Evolutionary conservation across 805 yeast genomes (phyloP), one percentile per base, ranked within the genome.

Genomic region (Millerozyma miso): DNA sequence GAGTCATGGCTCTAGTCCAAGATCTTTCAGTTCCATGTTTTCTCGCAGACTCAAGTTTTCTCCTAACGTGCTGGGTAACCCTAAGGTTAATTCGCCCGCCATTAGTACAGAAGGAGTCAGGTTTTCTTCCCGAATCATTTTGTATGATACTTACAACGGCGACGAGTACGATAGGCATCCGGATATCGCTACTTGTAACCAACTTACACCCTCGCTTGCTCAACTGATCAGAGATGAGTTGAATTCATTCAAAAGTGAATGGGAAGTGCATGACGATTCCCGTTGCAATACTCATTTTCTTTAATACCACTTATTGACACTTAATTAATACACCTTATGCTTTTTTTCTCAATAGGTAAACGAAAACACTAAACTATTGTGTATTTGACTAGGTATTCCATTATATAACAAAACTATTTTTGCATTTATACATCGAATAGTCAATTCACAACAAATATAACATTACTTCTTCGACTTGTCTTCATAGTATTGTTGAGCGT

Each of bases 81-180:
- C 33, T n/a, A 37, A 29, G 18, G 32, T 13, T 13, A 32, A 32
- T 15, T 32, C 34, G n/a, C 34, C 34, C 14, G 7, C 19, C 14
- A 33, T 23, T 7, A 23, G 6, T 20, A 26, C 15, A 12, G 33
- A 26, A 8, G 60, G 63, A 13, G 88, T 83, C 8, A 60, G 79
- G 38, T 91, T 91, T 63, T 85, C 95, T 4, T 82, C 95, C 1
- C 73, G 88, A 52, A 87, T 93, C 43, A 76, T 87, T 5, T 75
- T 93, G 35, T 91, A 82, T 62, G 95, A 88, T 46, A 91, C 97
- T 0, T 88, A 85, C 61, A 77, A 83, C 45, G 81, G 82, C 31
- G 81, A 77, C 15, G 97, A 86, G 50, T 91, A 91, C 62, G 97
- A 91, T 62, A 80, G 99, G 54, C 88, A 83, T 50, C 97, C 97